These are phyloP conservation scores for Candida tropicalis DNA, from an alignment of 1,139 yeast species.

Conservation along the genomic window DNA sequence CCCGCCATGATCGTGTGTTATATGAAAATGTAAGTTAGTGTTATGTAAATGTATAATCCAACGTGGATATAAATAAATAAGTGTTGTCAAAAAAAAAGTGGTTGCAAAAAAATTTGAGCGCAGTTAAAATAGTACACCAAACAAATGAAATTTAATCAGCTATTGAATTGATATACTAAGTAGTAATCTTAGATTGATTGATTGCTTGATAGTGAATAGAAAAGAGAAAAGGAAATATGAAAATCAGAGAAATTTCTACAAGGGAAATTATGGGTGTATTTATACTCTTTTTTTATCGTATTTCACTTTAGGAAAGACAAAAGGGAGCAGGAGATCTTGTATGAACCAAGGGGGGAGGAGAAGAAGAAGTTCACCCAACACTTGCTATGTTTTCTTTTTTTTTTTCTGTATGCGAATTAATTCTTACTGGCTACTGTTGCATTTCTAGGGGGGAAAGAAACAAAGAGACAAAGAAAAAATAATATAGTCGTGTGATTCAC, in stretches of 20 bases:
- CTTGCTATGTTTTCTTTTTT: neutral
- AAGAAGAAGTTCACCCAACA: neutral
- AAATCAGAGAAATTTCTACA: too few relatives aligned
- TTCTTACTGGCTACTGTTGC: neutral
- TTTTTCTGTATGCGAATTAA: neutral
- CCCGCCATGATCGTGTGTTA: slow-evolving; percentile 17
- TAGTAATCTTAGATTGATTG: neutral
- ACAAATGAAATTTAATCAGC: neutral
- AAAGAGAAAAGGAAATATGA: neutral
- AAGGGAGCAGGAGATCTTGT: neutral
- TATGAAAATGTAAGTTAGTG: neutral
- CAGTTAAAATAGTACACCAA: slow-evolving; percentile 1
- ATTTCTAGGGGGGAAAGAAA: slow-evolving; percentile 2
- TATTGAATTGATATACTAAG: neutral
- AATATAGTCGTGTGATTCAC: slow-evolving; percentile 2
- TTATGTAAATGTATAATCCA: slow-evolving; percentile 10
- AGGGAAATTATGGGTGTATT: slow-evolving; percentile 3
- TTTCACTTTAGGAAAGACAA: neutral
- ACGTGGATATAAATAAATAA: slow-evolving; percentile 7
- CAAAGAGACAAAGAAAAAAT: neutral
- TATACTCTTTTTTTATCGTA: neutral
- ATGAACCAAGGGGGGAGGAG: neutral
- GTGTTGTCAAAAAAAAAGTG: neutral
- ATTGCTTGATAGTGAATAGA: neutral
- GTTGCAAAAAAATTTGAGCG: slow-evolving; percentile 7